Evolutionary conservation across 164 flowering plant genomes (phyloP).

Genomic region (Vitis riparia): DNA sequence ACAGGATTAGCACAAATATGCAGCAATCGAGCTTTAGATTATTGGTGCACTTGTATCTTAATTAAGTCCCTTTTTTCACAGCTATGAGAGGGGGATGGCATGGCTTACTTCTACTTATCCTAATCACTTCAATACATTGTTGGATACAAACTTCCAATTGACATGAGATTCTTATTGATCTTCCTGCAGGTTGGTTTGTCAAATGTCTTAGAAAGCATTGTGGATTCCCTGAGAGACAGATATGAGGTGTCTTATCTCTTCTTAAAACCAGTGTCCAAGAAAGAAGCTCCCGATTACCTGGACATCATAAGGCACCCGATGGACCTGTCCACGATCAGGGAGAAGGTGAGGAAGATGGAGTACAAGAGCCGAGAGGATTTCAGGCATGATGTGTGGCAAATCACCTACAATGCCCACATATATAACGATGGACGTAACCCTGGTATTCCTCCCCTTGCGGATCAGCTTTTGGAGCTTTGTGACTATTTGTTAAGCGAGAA

Average conservation of each 20-base stretch:
- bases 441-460: conserved; percentile 94
- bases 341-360: conserved; percentile 76
- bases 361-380: conserved; percentile 74
- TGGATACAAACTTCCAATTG: neutral
- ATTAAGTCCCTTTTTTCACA: no score
- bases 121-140: neutral
- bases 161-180: neutral
- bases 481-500: conserved; percentile 59
- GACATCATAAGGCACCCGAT: conserved; percentile 63
- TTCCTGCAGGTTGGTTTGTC: conserved; percentile 77
- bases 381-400: conserved; percentile 90
- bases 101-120: neutral
- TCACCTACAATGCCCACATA: conserved; percentile 71
- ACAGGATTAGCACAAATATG: no score
- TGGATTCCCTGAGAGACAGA: conserved; percentile 57
- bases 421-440: conserved; percentile 86
- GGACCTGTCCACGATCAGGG: conserved; percentile 90
- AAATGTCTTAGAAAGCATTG: conserved; percentile 69
- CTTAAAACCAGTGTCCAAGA: conserved; percentile 79
- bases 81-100: no score
- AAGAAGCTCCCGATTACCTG: conserved; percentile 92
- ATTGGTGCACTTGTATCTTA: no score
- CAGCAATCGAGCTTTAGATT: no score
- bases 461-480: conserved; percentile 84
- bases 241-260: conserved; percentile 71